Evolutionary conservation across 345 rosid genomes (phyloP), one percentile per base, ranked within the genome.

Genomic region (Cardamine chenopodiifolia): DNA sequence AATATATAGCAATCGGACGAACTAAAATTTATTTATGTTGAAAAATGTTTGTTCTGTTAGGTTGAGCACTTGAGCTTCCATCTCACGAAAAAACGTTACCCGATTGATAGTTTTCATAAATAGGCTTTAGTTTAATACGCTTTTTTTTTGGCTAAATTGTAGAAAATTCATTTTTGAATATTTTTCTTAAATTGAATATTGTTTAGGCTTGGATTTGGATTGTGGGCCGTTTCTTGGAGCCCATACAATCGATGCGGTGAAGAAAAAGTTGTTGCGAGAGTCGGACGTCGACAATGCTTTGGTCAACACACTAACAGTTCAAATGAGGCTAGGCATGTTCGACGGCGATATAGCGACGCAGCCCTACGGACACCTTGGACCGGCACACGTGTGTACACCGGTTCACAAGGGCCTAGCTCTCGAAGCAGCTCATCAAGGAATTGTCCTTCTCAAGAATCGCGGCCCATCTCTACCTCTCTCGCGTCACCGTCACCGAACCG

Each of bases 261-360:
- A 82, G 25, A 70, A 62, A 15, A 86, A 86, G 29, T 49, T 86
- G 39, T 31, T 95, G 64, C 80, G 55, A 8, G 92, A 87, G 69
- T 67, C 84, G 8, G 88, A 90, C 17, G 59, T 95, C 0, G 85
- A 90, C 74, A 78, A 71, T 48, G 96, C 97, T 31, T 80, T 95
- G 23, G 28, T 53, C 19, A 90, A 92, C 77, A 92, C 93, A 1
- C 70, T 90, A 44, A 76, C 90, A 6, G 89, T 92, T 54, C 94
- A 90, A 78, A 95, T 95, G 97, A 86, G 99, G 78, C 81, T 95
- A 15, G 99, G 99, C 0, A 88, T 89, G 86, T 90, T 87, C 63
- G 89, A 95, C 8, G 98, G 98, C 0, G 83, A 85, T 62, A 90
- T 92, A 26, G 74, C 85, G 2, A 18, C 83, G 8, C 86, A 85